Base-by-base conservation (phyloP, 2,329 filamentous ascomycete species). In the Penicillium sp. region DNA sequence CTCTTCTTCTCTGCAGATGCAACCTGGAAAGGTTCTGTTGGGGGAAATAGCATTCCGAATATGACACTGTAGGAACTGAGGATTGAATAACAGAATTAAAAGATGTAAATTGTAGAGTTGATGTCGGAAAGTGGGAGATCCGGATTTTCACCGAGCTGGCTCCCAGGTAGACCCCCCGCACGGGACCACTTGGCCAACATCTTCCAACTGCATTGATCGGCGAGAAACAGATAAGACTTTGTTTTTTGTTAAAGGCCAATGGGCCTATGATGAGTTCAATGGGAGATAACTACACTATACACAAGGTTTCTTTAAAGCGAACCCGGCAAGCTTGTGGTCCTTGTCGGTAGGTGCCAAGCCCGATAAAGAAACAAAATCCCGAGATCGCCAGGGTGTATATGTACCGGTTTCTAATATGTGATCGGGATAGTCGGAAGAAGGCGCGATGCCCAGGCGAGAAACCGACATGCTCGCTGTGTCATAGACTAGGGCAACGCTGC, bases 391-490 rank as follows among this genome's bases (percentile, higher is more conserved):
- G 35, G 35, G 15, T 37, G 15, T 37, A 4, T 8, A 37, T 37
- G 17, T 37, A n/a, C 35, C 7, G 3, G 12, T 21, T 21, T 25
- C 35, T 23, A 19, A 54, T 40, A 45, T 45, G 21, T 25, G 9
- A 46, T 13, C 25, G 13, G 8, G 17, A 23, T 25, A 68, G 67
- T 45, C 67, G 66, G 43, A 69, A 69, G 37, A 69, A 69, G 45
- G 67, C 67, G 6, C 67, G 67, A 12, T 69, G 67, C 17, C 67
- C 67, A 4, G 67, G 67, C n/a, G 67, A 69, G 29, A 68, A 67
- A n/a, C 67, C 67, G 2, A 43, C 45, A 41, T 69, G 67, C 37
- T 67, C 67, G 35, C 31, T 68, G 8, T 69, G 66, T 43, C 61
- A 64, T 21, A 49, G 67, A 35, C 31, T 69, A 21, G 65, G 66